phyloP scores from a whole-genome alignment of 1,284 basidiomycete genomes.

The Papiliotrema laurentii region DNA sequence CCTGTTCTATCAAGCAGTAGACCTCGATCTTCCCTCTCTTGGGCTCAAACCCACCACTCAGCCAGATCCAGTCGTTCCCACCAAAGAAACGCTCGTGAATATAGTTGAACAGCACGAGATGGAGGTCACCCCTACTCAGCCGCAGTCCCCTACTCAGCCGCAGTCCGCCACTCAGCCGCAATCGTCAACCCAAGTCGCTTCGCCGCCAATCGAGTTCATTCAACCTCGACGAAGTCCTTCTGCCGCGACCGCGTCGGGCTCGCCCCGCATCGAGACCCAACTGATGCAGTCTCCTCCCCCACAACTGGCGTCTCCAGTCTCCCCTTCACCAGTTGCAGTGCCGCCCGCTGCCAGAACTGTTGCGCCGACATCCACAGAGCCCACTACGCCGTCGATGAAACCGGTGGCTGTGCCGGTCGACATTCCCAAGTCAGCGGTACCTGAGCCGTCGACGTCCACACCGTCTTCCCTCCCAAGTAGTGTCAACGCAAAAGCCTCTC shows the following conservation, averaged over 20 bases:
- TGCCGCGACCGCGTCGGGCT: not conserved
- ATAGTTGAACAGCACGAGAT: not conserved
- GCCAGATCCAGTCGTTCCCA: not conserved
- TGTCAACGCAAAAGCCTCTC: not conserved
- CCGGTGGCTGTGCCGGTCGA: no score
- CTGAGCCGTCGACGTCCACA: not conserved
- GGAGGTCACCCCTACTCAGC: no score
- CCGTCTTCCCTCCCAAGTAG: not conserved
- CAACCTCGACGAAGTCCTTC: not conserved
- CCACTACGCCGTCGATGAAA: no score
- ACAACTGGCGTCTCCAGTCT: not conserved
- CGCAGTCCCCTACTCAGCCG: not conserved
- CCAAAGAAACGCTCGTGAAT: not conserved
- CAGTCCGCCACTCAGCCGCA: not conserved
- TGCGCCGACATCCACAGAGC: no score
- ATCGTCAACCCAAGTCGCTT: not conserved
- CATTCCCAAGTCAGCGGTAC: not conserved
- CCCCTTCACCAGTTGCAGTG: not conserved
- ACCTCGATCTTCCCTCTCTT: constrained; percentile 67
- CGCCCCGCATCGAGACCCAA: no score
- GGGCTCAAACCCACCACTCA: constrained; percentile 49
- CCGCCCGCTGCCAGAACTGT: no score
- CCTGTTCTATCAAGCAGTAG: constrained; percentile 91
- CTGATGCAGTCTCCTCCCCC: not conserved
- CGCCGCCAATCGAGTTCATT: not conserved